Conservation (phyloP, 257 asterid species). For the Capsicum pubescens region DNA sequence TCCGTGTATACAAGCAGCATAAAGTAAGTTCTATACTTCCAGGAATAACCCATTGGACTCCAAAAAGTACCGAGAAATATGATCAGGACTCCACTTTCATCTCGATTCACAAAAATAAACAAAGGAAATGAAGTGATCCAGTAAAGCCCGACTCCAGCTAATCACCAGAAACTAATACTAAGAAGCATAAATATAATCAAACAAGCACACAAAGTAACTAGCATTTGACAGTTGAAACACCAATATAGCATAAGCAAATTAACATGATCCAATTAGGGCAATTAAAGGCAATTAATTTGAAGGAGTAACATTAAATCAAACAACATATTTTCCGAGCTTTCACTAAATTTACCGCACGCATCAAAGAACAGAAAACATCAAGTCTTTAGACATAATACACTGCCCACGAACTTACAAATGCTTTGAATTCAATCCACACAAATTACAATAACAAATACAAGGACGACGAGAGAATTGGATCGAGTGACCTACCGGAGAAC, state of each 20-base stretch:
- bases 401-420: not conserved
- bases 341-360: not conserved
- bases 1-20: not conserved
- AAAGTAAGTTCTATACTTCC: not conserved
- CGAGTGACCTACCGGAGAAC: slow-evolving; percentile 75
- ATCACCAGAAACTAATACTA: not conserved
- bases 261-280: not conserved
- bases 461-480: not conserved
- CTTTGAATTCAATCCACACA: not conserved
- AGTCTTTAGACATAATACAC: slow-evolving; percentile 12
- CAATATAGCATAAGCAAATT: not conserved
- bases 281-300: not conserved
- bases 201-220: not conserved
- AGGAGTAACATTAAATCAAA: not conserved
- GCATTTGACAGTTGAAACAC: not conserved
- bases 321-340: not conserved
- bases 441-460: not conserved
- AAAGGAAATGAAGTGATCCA: not conserved
- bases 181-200: not conserved
- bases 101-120: not conserved
- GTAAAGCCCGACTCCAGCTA: not conserved
- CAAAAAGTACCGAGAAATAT: not conserved
- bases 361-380: not conserved
- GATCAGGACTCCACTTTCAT: not conserved
- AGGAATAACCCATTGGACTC: slow-evolving; percentile 9